A percentile compares a stretch with the other conserved stretches of the same genome.
Conservation (phyloP, 257 asterid genomes). For the Verbascum thapsus region DNA sequence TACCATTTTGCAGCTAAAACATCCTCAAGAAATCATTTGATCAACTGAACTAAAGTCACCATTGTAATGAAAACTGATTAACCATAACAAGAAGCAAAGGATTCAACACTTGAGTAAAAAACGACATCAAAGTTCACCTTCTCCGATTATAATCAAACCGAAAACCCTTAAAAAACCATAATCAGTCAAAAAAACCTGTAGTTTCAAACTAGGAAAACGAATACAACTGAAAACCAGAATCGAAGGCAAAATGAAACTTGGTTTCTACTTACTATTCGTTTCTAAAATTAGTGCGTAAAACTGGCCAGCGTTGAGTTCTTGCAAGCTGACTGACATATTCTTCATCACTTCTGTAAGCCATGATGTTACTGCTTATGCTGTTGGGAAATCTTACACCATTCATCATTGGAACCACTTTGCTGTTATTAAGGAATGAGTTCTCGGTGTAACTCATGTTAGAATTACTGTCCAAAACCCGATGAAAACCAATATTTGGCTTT, state of each 20-base stretch:
- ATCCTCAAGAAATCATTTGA: too few species aligned
- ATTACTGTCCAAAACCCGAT: conserved; percentile 26
- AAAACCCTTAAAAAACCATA: neutral
- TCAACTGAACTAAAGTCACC: too few species aligned
- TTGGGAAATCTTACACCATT: conserved; percentile 15
- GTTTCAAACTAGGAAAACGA: neutral
- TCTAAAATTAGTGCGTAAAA: conserved; percentile 10
- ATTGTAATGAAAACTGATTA: neutral
- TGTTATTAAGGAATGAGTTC: conserved; percentile 15
- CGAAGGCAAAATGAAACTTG: too few species aligned
- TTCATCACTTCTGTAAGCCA: conserved; percentile 5
- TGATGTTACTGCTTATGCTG: neutral
- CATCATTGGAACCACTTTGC: conserved; percentile 23
- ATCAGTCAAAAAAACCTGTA: conserved; percentile 17
- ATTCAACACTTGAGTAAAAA: neutral
- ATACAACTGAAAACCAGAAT: neutral
- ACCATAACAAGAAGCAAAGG: neutral
- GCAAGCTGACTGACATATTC: conserved; percentile 10
- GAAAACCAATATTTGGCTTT: conserved; percentile 24
- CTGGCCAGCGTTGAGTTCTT: conserved; percentile 14
- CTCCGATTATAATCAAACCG: neutral
- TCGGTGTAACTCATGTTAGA: conserved; percentile 31
- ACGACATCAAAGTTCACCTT: neutral
- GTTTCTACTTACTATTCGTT: conserved; percentile 13
- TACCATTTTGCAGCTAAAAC: too few species aligned